Conservation (phyloP, 768 basidiomycete genomes). For the Postia placenta region DNA sequence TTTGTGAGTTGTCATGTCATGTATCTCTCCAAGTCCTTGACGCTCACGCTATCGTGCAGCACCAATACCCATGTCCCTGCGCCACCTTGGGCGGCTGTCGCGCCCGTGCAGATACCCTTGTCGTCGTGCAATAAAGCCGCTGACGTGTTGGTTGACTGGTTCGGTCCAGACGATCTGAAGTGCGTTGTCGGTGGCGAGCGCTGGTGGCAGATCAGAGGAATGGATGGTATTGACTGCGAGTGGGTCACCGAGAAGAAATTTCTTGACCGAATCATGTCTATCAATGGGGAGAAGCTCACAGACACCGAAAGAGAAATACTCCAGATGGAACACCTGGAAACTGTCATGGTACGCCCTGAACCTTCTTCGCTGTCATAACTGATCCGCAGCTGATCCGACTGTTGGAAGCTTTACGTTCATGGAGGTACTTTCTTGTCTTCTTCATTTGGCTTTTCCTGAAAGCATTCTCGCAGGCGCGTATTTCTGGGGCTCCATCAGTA, state of each 20-base stretch:
- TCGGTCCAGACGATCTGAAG: conserved; percentile 65
- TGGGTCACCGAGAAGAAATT: conserved; percentile 53
- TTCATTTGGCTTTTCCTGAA: not conserved
- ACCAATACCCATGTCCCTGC: conserved; percentile 68
- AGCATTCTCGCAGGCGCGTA: conserved; percentile 41
- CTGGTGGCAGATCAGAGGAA: conserved; percentile 81
- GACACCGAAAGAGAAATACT: conserved; percentile 34
- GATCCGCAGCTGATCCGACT: not conserved
- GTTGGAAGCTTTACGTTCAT: conserved; percentile 55
- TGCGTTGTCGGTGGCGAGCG: conserved; percentile 66
- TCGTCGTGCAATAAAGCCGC: conserved; percentile 54
- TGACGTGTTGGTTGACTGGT: conserved; percentile 62
- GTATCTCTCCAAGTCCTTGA: not conserved
- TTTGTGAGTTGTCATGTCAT: conserved; percentile 36
- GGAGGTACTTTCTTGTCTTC: conserved; percentile 36
- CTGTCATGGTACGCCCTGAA: conserved; percentile 41
- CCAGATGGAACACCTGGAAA: conserved; percentile 49
- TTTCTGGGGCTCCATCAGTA: conserved; percentile 62
- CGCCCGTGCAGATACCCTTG: conserved; percentile 52
- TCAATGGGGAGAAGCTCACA: conserved; percentile 27
- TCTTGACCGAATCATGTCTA: conserved; percentile 22
- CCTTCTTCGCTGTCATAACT: not conserved
- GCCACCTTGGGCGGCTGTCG: conserved; percentile 58
- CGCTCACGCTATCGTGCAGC: conserved; percentile 21
- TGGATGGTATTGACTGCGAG: conserved; percentile 62